Base-by-base conservation (phyloP, 441 rosid species). In the Eruca vesicaria region DNA sequence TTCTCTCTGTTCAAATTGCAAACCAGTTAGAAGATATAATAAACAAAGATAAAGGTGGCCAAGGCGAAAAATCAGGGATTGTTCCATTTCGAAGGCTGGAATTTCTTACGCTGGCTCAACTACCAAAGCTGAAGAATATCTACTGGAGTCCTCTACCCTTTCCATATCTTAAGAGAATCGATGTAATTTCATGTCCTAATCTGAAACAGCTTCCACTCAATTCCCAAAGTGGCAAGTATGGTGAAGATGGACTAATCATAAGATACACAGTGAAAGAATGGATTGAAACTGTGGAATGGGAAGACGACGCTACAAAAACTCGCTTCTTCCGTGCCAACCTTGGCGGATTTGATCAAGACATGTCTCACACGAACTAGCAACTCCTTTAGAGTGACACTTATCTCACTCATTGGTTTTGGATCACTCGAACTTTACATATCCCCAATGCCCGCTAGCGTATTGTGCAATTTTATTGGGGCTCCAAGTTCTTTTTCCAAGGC, bases 191-290 rank as follows among this genome's bases (percentile, higher is more conserved):
- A 12, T 71, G 75, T 18, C 65, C 26, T n/a, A 64, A 36, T 36
- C 68, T 83, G 18, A 76, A 43, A 57, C 78, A 50, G 50, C 73
- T 78, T 33, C 81, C 86, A 23, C 60, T 83, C 4, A 19, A 75
- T 58, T 64, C 58, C 5, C 7, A 33, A 48, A 79, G 67, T 45
- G 60, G 35, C 19, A 15, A 3, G 57, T 70, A 15, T 1, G 57
- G 75, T 6, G 52, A 62, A 14, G 28, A 72, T 12, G 48, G 57
- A 73, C 8, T 63, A 28, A 4, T 18, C 11, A 43, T 69, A 19
- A 4, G 0, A 63, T 70, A 20, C 48, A 3, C 0, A 0, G 11
- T 1, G 12, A 32, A 21, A 36, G 0, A 26, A 8, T 82, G 79
- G 81, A 74, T 72, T 62, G 21, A 64, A 19, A 14, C 18, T 23